Conservation (phyloP, 192 early-diverging fungal genomes). For the Backusella mclennaniae region DNA sequence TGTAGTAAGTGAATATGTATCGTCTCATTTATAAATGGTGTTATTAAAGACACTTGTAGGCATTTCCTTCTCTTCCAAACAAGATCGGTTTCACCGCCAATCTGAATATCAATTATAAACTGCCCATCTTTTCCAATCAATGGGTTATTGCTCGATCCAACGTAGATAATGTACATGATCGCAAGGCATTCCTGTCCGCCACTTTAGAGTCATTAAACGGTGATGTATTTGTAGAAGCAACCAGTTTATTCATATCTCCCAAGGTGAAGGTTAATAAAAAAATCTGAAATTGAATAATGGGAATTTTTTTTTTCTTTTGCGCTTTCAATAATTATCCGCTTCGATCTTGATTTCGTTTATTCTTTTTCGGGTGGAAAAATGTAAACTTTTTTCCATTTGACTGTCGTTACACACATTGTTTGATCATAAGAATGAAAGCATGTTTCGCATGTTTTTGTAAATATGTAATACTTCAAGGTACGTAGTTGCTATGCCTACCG, state of each 20-base stretch:
- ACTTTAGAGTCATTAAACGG: conserved; percentile 60
- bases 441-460: no score
- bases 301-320: not conserved
- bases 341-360: not conserved
- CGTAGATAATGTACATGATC: conserved; percentile 57
- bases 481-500: no score
- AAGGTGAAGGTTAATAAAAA: not conserved
- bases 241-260: conserved; percentile 63
- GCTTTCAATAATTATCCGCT: not conserved
- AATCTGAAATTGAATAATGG: not conserved
- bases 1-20: conserved; percentile 12
- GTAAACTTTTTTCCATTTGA: not conserved
- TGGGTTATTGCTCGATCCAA: conserved; percentile 53
- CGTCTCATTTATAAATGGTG: not conserved
- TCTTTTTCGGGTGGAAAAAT: not conserved
- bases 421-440: not conserved
- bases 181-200: conserved; percentile 66
- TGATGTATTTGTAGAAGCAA: conserved; percentile 58
- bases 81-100: conserved; percentile 72
- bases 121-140: conserved; percentile 62
- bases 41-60: not conserved
- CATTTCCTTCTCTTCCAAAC: conserved; percentile 57
- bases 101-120: conserved; percentile 73
- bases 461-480: no score
- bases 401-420: not conserved